phyloP scores from a whole-genome alignment of 164 flowering plant genomes.

The Houttuynia cordata region DNA sequence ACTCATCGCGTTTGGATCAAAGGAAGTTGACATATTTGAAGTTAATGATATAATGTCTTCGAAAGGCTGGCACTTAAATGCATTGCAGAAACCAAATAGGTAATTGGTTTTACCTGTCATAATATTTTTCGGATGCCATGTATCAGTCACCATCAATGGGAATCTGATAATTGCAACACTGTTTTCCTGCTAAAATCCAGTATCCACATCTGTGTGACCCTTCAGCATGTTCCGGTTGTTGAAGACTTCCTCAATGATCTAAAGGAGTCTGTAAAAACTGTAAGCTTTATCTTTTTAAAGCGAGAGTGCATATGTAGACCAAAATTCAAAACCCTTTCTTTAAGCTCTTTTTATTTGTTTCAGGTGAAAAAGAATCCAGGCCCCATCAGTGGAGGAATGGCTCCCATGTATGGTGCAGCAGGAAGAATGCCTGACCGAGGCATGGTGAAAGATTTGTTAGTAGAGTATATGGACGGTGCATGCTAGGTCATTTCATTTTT shows the following conservation, averaged over 20 bases:
- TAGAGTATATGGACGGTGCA: conserved; percentile 67
- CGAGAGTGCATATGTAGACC: not conserved
- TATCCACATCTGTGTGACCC: conserved; percentile 87
- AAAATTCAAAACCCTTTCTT: not conserved
- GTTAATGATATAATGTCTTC: conserved; percentile 81
- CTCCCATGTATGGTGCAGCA: conserved; percentile 96
- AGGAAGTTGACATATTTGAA: conserved; percentile 76
- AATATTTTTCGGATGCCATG: no score
- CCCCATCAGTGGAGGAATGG: conserved; percentile 78
- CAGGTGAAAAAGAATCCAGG: conserved; percentile 90
- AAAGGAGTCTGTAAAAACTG: conserved; percentile 57
- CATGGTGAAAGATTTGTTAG: conserved; percentile 68
- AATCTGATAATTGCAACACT: not conserved
- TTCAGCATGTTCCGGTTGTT: conserved; percentile 70
- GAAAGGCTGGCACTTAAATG: conserved; percentile 96
- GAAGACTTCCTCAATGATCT: conserved; percentile 67
- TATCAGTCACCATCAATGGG: not conserved
- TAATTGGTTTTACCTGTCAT: conserved; percentile 3
- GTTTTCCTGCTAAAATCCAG: conserved; percentile 25
- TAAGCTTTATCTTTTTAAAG: conserved; percentile 26
- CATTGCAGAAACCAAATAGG: conserved; percentile 94
- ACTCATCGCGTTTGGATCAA: conserved; percentile 75
- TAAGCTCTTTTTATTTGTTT: conserved; percentile 1
- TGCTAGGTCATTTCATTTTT: conserved; percentile 27
- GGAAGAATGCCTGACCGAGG: conserved; percentile 83